Evolutionary conservation across 2,329 filamentous ascomycete species (phyloP).

Genomic region (Mycosphaerella arachidis): DNA sequence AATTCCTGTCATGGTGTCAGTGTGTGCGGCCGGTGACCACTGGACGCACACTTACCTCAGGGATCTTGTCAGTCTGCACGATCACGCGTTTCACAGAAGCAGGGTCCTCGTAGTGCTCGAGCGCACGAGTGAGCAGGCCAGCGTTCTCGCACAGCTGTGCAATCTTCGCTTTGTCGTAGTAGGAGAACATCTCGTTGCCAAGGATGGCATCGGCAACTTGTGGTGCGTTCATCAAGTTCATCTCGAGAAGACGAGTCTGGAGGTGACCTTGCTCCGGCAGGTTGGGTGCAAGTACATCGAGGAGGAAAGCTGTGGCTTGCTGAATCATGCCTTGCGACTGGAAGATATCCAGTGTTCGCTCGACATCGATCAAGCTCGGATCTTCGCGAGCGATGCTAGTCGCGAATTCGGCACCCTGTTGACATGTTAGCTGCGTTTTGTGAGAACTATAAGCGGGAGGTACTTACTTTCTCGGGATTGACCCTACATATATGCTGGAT

Average conservation of each 20-base stretch:
- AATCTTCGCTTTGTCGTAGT: slow-evolving; percentile 89
- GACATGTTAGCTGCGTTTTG: slow-evolving; percentile 48
- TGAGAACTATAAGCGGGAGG: too few relatives aligned
- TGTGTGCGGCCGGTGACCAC: too few relatives aligned
- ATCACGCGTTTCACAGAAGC: slow-evolving; percentile 85
- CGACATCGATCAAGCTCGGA: slow-evolving; percentile 81
- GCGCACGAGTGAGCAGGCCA: slow-evolving; percentile 63
- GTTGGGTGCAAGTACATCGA: slow-evolving; percentile 94
- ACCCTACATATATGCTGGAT: slow-evolving; percentile 88
- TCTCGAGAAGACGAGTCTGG: slow-evolving; percentile 92
- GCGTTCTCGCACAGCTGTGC: slow-evolving; percentile 90
- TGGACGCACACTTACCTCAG: slow-evolving; percentile 40
- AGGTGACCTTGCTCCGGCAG: slow-evolving; percentile 87
- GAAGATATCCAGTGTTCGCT: slow-evolving; percentile 96
- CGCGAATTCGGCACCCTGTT: slow-evolving; percentile 93
- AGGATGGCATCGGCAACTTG: slow-evolving; percentile 97
- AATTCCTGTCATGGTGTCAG: slow-evolving; percentile 55
- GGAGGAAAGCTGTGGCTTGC: slow-evolving; percentile 93
- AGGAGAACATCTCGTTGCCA: slow-evolving; percentile 96
- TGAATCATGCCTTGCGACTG: slow-evolving; percentile 97
- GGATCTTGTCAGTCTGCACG: slow-evolving; percentile 80
- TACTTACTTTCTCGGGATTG: slow-evolving; percentile 46
- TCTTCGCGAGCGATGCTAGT: slow-evolving; percentile 87
- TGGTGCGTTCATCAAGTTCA: slow-evolving; percentile 94
- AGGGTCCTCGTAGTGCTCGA: slow-evolving; percentile 93